Percentiles rank a stretch among this genome's conserved stretches.
phyloP scores from a whole-genome alignment of 2,329 filamentous ascomycete genomes.

The Fusarium sp. region DNA sequence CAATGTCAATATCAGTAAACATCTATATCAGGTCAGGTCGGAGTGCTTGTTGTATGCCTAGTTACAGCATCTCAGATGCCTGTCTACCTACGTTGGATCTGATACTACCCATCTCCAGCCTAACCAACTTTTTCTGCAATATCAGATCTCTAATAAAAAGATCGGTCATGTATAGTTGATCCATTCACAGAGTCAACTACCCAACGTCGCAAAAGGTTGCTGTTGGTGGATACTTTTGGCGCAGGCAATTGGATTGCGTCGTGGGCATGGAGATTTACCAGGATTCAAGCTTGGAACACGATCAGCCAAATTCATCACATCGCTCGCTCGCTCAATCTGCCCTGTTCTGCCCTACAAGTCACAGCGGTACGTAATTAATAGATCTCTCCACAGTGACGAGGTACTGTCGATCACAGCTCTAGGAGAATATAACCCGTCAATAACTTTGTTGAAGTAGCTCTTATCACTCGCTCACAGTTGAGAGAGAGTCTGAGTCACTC shows the following conservation, averaged over 20 bases:
- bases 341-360: slow-evolving; percentile 17
- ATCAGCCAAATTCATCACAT: slow-evolving; percentile 25
- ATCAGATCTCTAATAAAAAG: neutral
- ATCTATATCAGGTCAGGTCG: neutral
- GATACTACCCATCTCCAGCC: neutral
- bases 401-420: slow-evolving; percentile 19
- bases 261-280: slow-evolving; percentile 25
- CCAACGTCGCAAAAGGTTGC: slow-evolving; percentile 4
- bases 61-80: slow-evolving; percentile 3
- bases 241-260: slow-evolving; percentile 19
- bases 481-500: neutral
- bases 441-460: neutral
- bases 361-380: slow-evolving; percentile 12
- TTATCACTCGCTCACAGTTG: slow-evolving; percentile 1
- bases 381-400: slow-evolving; percentile 31
- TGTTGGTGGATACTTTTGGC: slow-evolving; percentile 18
- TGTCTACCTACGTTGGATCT: neutral
- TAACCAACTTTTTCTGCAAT: neutral
- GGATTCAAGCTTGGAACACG: slow-evolving; percentile 31
- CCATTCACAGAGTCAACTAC: neutral
- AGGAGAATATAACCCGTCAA: neutral
- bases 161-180: neutral
- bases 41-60: neutral
- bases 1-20: neutral
- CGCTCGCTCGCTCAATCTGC: slow-evolving; percentile 17